These are phyloP conservation scores for Osmozyma mogii DNA, from an alignment of 805 yeast genomes.

Conservation along the genomic window DNA sequence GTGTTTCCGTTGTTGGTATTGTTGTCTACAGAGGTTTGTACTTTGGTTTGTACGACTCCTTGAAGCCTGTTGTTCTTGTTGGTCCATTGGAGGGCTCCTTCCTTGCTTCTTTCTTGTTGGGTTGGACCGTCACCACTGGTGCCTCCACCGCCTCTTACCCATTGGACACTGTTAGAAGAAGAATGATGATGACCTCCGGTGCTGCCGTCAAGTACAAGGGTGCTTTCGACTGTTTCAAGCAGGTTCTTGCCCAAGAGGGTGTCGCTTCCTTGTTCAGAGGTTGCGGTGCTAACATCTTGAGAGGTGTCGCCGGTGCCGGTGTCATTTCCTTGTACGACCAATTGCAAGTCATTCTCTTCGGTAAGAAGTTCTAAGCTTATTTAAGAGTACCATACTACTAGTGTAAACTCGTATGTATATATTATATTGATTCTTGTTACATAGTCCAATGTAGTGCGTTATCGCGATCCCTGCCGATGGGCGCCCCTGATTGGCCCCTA, in stretches of 20 bases:
- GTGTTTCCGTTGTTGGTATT: constrained; percentile 96
- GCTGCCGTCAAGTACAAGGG: constrained; percentile 95
- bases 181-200: constrained; percentile 99
- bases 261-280: constrained; percentile 90
- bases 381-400: too few relatives aligned
- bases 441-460: too few relatives aligned
- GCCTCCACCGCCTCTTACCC: constrained; percentile 99
- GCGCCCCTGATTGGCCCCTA: too few relatives aligned
- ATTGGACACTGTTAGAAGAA: constrained; percentile 98
- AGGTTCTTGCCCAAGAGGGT: constrained; percentile 97
- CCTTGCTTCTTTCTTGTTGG: constrained; percentile 92
- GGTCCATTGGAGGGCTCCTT: constrained; percentile 93
- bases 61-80: constrained; percentile 89
- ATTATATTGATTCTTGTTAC: too few relatives aligned
- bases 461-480: too few relatives aligned
- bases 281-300: constrained; percentile 98
- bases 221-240: constrained; percentile 86
- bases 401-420: too few relatives aligned
- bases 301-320: constrained; percentile 99
- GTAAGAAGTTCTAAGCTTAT: constrained; percentile 79
- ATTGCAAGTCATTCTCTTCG: constrained; percentile 88
- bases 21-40: constrained; percentile 98
- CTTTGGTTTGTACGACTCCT: constrained; percentile 96
- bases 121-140: constrained; percentile 98
- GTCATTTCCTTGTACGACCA: constrained; percentile 97